Evolutionary conservation across 176 grass and related monocot genomes (phyloP).

Genomic region (Aechmea fasciata): DNA sequence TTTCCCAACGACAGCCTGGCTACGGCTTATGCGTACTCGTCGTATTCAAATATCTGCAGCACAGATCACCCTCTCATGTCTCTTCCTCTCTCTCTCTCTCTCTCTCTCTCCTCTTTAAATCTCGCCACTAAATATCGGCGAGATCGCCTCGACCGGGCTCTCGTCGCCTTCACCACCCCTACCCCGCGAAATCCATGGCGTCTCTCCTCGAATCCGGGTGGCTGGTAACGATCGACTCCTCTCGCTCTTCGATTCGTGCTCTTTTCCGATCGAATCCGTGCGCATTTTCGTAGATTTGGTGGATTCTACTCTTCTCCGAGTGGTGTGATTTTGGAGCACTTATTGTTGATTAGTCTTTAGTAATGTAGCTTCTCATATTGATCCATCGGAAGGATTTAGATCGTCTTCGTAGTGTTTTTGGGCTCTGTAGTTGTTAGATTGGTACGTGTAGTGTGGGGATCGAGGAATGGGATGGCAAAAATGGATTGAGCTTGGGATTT

Average conservation of each 20-base stretch:
- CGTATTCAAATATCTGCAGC: not conserved
- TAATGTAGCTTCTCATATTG: not conserved
- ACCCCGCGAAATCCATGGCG: conserved; percentile 1
- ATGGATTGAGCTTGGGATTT: no score
- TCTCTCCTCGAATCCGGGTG: conserved; percentile 15
- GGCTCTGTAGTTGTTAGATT: no score
- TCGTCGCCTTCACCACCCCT: not conserved
- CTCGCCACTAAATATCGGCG: not conserved
- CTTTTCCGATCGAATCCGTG: not conserved
- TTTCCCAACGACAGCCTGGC: not conserved
- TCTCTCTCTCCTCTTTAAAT: not conserved
- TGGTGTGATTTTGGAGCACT: no score
- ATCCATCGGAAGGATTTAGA: no score
- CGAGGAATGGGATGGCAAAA: no score
- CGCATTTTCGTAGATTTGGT: not conserved
- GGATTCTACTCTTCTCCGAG: not conserved
- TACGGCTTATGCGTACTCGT: not conserved
- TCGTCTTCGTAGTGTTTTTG: no score
- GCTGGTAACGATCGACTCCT: conserved; percentile 1
- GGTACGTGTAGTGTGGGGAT: no score
- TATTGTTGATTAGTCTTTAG: not conserved
- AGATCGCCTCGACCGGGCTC: not conserved
- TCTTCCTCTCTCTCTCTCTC: not conserved
- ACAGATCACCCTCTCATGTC: not conserved
- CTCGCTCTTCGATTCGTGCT: not conserved